Conservation (phyloP, 306 rosid genomes). For the Rosa lucieae region DNA sequence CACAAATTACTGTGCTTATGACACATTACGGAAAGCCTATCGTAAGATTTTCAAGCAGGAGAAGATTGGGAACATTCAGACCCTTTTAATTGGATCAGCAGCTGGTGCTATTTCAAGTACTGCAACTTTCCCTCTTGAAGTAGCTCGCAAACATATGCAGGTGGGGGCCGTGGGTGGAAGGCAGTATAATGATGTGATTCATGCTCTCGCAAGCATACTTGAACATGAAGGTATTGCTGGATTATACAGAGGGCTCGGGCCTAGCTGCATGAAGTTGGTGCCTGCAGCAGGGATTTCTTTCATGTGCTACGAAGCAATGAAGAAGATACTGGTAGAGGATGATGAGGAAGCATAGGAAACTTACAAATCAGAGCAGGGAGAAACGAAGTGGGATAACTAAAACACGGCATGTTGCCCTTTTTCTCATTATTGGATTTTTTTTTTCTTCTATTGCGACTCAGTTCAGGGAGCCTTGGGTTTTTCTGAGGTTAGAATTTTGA, state of each 20-base stretch:
- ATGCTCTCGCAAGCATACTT: conserved; percentile 80
- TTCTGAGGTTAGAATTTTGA: conserved; percentile 27
- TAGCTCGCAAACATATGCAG: conserved; percentile 99
- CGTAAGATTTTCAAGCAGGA: conserved; percentile 68
- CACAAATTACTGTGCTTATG: conserved; percentile 84
- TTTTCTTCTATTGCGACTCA: conserved; percentile 9
- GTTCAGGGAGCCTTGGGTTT: conserved; percentile 35
- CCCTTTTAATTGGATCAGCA: conserved; percentile 89
- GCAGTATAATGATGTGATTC: conserved; percentile 71
- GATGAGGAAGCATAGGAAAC: conserved; percentile 50
- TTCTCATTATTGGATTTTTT: conserved; percentile 22
- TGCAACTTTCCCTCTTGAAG: conserved; percentile 96
- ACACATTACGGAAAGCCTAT: conserved; percentile 74
- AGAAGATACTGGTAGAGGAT: conserved; percentile 67
- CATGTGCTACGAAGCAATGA: conserved; percentile 99
- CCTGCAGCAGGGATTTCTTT: conserved; percentile 97
- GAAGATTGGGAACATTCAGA: conserved; percentile 87
- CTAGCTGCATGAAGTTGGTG: conserved; percentile 94
- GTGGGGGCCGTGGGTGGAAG: conserved; percentile 88
- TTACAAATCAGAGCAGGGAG: conserved; percentile 9
- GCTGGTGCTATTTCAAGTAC: conserved; percentile 93
- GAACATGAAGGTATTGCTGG: conserved; percentile 81
- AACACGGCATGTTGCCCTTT: conserved; percentile 8
- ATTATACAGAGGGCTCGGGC: conserved; percentile 82
- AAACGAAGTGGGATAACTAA: conserved; percentile 6